These are phyloP conservation scores for Leccinum variicolor DNA, from an alignment of 768 basidiomycete genomes.

Conservation along the genomic window DNA sequence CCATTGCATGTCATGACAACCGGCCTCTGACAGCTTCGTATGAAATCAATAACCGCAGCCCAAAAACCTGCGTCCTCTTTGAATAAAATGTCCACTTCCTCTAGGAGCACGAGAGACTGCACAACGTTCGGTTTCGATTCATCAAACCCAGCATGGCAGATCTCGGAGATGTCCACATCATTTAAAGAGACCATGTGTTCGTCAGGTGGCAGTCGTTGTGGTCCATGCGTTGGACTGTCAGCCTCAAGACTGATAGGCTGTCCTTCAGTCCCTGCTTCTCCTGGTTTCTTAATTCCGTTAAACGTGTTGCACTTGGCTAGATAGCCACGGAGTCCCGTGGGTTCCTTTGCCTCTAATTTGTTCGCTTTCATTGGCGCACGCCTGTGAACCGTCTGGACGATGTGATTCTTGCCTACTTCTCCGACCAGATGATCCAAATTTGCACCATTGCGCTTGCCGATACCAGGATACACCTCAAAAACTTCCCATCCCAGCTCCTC, in stretches of 20 bases:
- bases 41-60: conserved; percentile 76
- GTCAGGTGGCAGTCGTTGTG: conserved; percentile 1
- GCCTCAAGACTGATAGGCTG: conserved; percentile 23
- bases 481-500: conserved; percentile 94
- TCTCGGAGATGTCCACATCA: not conserved
- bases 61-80: conserved; percentile 85
- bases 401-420: conserved; percentile 92
- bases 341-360: conserved; percentile 6
- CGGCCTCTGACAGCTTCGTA: conserved; percentile 80
- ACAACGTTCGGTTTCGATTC: conserved; percentile 38
- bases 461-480: conserved; percentile 95
- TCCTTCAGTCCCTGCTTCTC: conserved; percentile 14
- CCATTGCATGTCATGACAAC: conserved; percentile 96
- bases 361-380: conserved; percentile 4
- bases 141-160: conserved; percentile 5
- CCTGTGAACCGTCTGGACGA: conserved; percentile 45
- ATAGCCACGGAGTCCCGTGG: conserved; percentile 14
- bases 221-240: conserved; percentile 4
- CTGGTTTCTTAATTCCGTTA: not conserved
- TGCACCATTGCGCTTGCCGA: conserved; percentile 81
- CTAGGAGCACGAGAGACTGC: conserved; percentile 88
- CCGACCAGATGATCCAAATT: conserved; percentile 81
- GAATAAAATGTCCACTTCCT: conserved; percentile 94
- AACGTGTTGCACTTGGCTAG: conserved; percentile 11
- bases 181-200: conserved; percentile 1